Evolutionary conservation across 352 stramenopile genomes (phyloP).

Genomic region (Phytophthora nicotianae): DNA sequence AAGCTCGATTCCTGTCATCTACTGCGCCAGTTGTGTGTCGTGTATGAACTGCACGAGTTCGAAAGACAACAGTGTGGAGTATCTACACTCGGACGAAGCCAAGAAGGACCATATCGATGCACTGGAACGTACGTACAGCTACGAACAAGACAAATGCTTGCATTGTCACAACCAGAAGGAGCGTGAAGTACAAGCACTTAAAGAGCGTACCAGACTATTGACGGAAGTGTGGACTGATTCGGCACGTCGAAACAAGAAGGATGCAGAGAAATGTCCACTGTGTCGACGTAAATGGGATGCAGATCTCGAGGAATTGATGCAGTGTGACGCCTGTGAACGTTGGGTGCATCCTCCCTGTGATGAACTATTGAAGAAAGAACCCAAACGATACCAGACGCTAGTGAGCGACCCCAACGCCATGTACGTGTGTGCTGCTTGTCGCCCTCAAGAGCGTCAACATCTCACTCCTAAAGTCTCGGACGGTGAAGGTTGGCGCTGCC

Average conservation of each 20-base stretch:
- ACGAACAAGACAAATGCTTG: slow-evolving; percentile 61
- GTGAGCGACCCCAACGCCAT: slow-evolving; percentile 67
- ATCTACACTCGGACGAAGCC: slow-evolving; percentile 16
- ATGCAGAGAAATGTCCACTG: slow-evolving; percentile 80
- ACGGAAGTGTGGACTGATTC: slow-evolving; percentile 65
- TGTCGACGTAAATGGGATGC: slow-evolving; percentile 71
- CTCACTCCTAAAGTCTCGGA: slow-evolving; percentile 32
- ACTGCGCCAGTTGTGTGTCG: slow-evolving; percentile 67
- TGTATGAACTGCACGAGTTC: slow-evolving; percentile 58
- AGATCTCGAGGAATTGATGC: slow-evolving; percentile 84
- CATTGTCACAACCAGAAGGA: slow-evolving; percentile 58
- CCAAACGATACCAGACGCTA: slow-evolving; percentile 64
- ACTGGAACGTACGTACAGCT: slow-evolving; percentile 65
- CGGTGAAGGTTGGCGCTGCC: slow-evolving; percentile 64
- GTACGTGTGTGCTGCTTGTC: slow-evolving; percentile 79
- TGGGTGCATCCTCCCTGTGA: slow-evolving; percentile 88
- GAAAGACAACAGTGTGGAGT: slow-evolving; percentile 15
- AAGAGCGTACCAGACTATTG: slow-evolving; percentile 59
- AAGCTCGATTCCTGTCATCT: slow-evolving; percentile 38
- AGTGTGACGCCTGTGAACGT: slow-evolving; percentile 86
- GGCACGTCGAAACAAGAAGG: slow-evolving; percentile 53
- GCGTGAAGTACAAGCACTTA: slow-evolving; percentile 51
- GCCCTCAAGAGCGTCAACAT: slow-evolving; percentile 61
- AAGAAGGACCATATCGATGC: slow-evolving; percentile 33
- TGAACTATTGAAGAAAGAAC: slow-evolving; percentile 56